Base-by-base conservation (phyloP, 202 grass and related monocot genomes). In the Alloteropsis angusta region DNA sequence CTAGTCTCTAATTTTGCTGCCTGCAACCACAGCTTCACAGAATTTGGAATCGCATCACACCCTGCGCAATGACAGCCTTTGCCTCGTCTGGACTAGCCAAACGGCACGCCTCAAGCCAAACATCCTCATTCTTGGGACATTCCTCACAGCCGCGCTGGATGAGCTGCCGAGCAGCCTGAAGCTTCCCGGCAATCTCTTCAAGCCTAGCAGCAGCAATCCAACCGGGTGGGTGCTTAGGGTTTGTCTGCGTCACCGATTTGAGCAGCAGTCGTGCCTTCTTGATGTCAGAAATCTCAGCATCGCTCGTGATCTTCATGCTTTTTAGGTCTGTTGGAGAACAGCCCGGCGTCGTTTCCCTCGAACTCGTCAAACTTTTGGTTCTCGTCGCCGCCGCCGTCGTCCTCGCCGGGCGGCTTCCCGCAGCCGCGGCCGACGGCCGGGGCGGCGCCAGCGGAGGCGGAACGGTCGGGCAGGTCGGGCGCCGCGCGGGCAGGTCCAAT, bases 341-440 rank as follows among this genome's bases (percentile, higher is more conserved):
- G 86, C 7, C 94, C 94, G 1, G 92, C 91, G 62, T 97, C 94
- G 68, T 97, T 97, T 9, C 91, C 94, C 86, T 94, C 94, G 94
- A 97, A 97, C 85, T 97, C 90, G 9, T 97, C 93, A 63, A 97
- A 97, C 81, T 97, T 97, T 60, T 91, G 93, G 46, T 97, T 97
- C 70, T 94, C 94, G 30, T 97, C 94, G 16, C 92, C 64, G 21
- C 85, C 93, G 46, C 88, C 91, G 6, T 92, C 90, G 13, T 90
- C 87, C 17, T 87, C 85, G 7, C 88, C 89, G 0, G 89, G 43
- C 0, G 89, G 89, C 57, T 91, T 93, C 52, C 94, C 94, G 22
- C 94, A 91, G 38, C 94, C 94, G 1, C 90, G 72, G 18, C 86
- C 86, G 50, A 78, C 21, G 11, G 88, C 62, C 0, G 86, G 73